These are phyloP conservation scores for Globisporangium recalcitrans DNA, from an alignment of 352 stramenopile genomes.

Conservation along the genomic window DNA sequence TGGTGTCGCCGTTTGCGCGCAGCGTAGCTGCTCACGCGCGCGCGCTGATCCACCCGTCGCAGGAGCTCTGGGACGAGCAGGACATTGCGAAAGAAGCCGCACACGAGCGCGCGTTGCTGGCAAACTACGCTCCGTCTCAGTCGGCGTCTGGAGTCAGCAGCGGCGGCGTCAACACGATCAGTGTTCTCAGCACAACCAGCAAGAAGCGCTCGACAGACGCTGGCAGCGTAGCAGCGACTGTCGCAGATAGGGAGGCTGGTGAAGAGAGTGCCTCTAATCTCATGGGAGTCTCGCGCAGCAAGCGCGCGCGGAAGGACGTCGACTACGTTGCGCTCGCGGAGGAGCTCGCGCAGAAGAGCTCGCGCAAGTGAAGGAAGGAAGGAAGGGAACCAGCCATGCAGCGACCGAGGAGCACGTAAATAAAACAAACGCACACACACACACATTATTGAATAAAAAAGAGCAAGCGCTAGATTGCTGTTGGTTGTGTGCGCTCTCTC, in stretches of 20 bases:
- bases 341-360: slow-evolving; percentile 30
- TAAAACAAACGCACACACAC: too few species aligned
- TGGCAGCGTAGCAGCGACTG: neutral
- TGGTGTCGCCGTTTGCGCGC: slow-evolving; percentile 76
- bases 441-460: too few species aligned
- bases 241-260: neutral
- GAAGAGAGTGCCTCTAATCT: neutral
- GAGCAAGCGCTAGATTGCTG: too few species aligned
- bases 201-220: slow-evolving; percentile 28
- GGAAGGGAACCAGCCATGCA: neutral
- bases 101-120: slow-evolving; percentile 44
- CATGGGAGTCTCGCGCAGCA: slow-evolving; percentile 28
- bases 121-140: slow-evolving; percentile 30
- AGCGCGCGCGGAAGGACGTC: slow-evolving; percentile 51
- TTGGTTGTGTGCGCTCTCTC: too few species aligned
- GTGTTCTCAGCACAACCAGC: slow-evolving; percentile 14
- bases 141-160: neutral
- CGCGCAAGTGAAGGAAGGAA: slow-evolving; percentile 10
- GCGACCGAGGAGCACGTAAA: too few species aligned
- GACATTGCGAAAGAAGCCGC: slow-evolving; percentile 44
- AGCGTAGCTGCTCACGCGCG: slow-evolving; percentile 70
- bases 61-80: slow-evolving; percentile 39
- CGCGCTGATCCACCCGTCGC: slow-evolving; percentile 45
- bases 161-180: slow-evolving; percentile 23
- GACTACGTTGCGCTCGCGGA: slow-evolving; percentile 67